Evolutionary conservation across 1,284 basidiomycete genomes (phyloP).

Genomic region (Pascua guehoae): DNA sequence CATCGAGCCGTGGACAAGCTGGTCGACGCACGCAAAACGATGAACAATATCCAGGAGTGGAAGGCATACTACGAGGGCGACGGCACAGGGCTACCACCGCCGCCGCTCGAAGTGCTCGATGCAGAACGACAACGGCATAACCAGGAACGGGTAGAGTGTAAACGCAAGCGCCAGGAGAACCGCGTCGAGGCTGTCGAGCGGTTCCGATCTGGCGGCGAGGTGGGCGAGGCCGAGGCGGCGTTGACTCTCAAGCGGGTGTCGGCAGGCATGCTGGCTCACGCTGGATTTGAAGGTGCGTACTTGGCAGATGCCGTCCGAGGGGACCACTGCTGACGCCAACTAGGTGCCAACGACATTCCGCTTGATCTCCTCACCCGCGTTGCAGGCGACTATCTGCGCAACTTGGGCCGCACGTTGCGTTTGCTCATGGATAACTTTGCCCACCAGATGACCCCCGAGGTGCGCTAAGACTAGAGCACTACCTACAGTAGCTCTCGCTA

Average conservation of each 20-base stretch:
- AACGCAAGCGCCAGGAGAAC: conserved; percentile 22
- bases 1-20: conserved; percentile 36
- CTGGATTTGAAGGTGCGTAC: conserved; percentile 77
- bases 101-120: conserved; percentile 22
- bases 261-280: conserved; percentile 73
- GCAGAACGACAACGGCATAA: conserved; percentile 19
- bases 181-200: conserved; percentile 23
- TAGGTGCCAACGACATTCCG: conserved; percentile 58
- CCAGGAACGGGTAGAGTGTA: conserved; percentile 17
- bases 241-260: conserved; percentile 37
- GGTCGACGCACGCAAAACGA: conserved; percentile 24
- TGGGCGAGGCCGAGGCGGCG: conserved; percentile 41
- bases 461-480: conserved; percentile 42
- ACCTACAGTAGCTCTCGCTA: too few species aligned
- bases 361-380: conserved; percentile 78
- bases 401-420: conserved; percentile 79
- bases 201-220: conserved; percentile 33
- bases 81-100: conserved; percentile 30
- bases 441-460: conserved; percentile 74
- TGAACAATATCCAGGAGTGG: conserved; percentile 38
- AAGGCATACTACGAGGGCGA: conserved; percentile 36
- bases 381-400: conserved; percentile 73
- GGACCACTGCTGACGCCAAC: conserved; percentile 1
- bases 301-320: conserved; percentile 1
- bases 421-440: conserved; percentile 77